Evolutionary conservation across 495 filamentous ascomycete species (phyloP).

Genomic region (Penicillium desertorum): DNA sequence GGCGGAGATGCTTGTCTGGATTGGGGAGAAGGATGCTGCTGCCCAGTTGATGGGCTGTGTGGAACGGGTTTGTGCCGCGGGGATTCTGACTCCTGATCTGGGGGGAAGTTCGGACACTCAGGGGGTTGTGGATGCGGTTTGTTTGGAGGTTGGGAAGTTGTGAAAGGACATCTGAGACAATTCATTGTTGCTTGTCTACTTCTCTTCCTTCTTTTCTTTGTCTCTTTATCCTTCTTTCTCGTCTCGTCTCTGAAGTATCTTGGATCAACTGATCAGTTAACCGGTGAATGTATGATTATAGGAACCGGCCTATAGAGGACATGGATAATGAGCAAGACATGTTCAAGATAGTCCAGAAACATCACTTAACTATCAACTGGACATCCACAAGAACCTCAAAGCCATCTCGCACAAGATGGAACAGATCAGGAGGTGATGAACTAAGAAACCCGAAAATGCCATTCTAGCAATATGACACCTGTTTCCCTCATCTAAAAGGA

Average conservation of each 20-base stretch:
- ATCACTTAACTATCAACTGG: background rate
- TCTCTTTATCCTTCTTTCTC: background rate
- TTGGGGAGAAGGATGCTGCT: slow-evolving; percentile 54
- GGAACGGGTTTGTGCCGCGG: slow-evolving; percentile 53
- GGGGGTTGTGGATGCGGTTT: slow-evolving; percentile 57
- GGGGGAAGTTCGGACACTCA: slow-evolving; percentile 51
- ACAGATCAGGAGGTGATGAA: background rate
- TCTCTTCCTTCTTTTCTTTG: background rate
- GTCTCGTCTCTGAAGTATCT: background rate
- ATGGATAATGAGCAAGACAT: background rate
- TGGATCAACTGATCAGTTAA: background rate
- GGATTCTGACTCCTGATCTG: slow-evolving; percentile 56
- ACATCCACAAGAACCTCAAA: background rate
- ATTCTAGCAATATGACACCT: slow-evolving; percentile 6
- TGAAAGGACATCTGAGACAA: slow-evolving; percentile 11
- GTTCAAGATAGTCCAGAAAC: background rate
- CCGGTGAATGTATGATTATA: background rate
- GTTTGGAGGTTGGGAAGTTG: slow-evolving; percentile 47
- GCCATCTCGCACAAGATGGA: background rate
- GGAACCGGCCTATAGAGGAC: background rate
- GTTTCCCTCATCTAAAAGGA: background rate
- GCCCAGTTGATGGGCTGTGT: slow-evolving; percentile 52
- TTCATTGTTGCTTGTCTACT: slow-evolving; percentile 4
- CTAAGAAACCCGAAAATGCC: background rate
- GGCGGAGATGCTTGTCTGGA: slow-evolving; percentile 62